Evolutionary conservation across 352 stramenopile species (phyloP), one percentile per base, ranked within the genome.

Genomic region (Plasmopara viticola): DNA sequence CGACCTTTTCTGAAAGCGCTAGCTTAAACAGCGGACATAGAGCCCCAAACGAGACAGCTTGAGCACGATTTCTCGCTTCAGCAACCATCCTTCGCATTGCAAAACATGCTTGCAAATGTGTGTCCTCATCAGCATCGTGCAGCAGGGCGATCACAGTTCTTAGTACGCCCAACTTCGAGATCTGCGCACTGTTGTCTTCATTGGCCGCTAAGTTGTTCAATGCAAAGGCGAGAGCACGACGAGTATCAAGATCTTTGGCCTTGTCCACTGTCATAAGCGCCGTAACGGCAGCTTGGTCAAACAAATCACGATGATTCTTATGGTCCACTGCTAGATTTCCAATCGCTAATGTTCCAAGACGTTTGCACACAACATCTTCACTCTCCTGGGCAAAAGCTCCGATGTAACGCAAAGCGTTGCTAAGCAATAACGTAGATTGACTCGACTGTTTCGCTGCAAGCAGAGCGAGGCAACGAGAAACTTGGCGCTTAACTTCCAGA

Each of bases 171-270:
- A 95, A 60, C 46, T 95, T 96, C 41, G 86, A 88, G 56, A 89
- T 86, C 47, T 77, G 67, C 0, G 68, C 54, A 61, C 92, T 90
- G 63, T 97, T 98, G 9, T 73, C 77, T 58, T 97, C 81, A 58
- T 96, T 94, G 9, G 73, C 78, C 3, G 91, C 94, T 45, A 96
- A 69, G 72, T 97, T 98, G 56, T 98, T 97, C 28, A 98, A 76
- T 30, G 92, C 90, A 70, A 98, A 98, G 13, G 94, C 88, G 6
- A 97, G 72, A 17, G 87, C 82, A 5, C 94, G 86, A 5, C 91
- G 75, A 17, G 94, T 98, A 60, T 98, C 89, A 28, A 98, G 46
- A 51, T 97, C 82, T 4, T 55, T 77, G 12, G 81, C 84, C 40
- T 87, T 78, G 10, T 88, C 75, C n/a, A 96, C 74, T 3, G 69